Base-by-base conservation (phyloP, 495 filamentous ascomycete species). In the Penicillium paxilli region DNA sequence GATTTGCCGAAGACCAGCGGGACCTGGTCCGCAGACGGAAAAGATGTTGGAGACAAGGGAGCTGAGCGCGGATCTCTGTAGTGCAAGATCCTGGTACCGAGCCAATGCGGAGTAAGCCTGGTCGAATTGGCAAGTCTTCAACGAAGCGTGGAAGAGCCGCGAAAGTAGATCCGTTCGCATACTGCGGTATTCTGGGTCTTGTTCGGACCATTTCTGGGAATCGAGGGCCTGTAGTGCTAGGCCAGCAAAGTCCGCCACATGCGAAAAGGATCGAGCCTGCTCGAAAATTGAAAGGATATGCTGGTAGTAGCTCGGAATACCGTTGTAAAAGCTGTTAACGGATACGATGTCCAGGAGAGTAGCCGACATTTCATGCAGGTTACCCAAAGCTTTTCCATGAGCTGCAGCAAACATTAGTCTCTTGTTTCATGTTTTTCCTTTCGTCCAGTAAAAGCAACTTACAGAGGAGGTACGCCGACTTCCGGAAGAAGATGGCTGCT, bases 261-360 rank as follows among this genome's bases (percentile, higher is more conserved):
- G 88, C 4, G 88, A 87, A 60, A 87, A 88, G 4, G 83, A 83
- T 45, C 85, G 86, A 42, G 80, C 80, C 60, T 84, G 80, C 57
- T 96, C 92, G 65, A 88, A 98, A 7, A 98, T 78, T 20, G 80
- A 79, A 14, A 90, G 80, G 52, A 98, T 81, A 69, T 98, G 95
- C 38, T 87, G 81, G 65, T 93, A 96, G 69, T 96, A 98, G 48
- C 84, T 82, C 4, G 90, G 78, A 24, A 94, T 78, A 8, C 92
- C 94, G 47, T 82, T 82, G 62, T 87, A 84, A 54, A 97, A 86
- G 49, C 81, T 78, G 46, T 85, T 83, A 61, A 81, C 82, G 52
- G 92, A 86, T 11, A 85, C 79, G n/a, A 86, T 79, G 52, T 86
- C 80, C 3, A 96, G 79, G 14, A 94, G 82, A 8, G 80, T 81